These are phyloP conservation scores for Boletus rubescentipes DNA, from an alignment of 768 basidiomycete species.

Conservation along the genomic window DNA sequence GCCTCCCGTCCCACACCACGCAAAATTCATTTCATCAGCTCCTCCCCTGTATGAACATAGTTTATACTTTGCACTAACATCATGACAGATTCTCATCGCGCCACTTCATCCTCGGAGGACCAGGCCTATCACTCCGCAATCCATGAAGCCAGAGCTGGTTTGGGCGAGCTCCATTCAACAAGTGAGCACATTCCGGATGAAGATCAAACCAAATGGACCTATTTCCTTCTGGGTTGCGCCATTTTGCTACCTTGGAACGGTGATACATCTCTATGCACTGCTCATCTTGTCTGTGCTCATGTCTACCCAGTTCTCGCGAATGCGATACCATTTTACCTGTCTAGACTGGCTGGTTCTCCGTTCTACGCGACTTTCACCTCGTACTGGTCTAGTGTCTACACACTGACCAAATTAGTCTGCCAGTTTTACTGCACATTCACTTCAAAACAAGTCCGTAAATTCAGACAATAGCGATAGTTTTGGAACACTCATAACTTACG, in stretches of 20 bases:
- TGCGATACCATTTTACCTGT: neutral
- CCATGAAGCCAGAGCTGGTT: neutral
- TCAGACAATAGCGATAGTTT: neutral
- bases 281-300: neutral
- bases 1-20: neutral
- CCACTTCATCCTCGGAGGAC: neutral
- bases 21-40: too few relatives aligned
- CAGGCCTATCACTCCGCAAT: neutral
- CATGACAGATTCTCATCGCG: neutral
- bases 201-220: neutral
- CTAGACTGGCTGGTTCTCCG: neutral
- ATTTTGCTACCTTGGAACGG: neutral
- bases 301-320: neutral
- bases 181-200: neutral
- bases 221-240: neutral
- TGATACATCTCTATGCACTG: neutral
- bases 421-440: constrained; percentile 1
- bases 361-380: neutral
- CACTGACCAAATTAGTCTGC: neutral
- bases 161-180: neutral
- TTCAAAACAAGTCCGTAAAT: neutral
- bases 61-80: neutral
- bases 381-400: neutral
- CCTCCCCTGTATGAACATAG: too few relatives aligned
- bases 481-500: neutral